Evolutionary conservation across 441 rosid species (phyloP), one percentile per base, ranked within the genome.

Genomic region (Gossypium davidsonii): DNA sequence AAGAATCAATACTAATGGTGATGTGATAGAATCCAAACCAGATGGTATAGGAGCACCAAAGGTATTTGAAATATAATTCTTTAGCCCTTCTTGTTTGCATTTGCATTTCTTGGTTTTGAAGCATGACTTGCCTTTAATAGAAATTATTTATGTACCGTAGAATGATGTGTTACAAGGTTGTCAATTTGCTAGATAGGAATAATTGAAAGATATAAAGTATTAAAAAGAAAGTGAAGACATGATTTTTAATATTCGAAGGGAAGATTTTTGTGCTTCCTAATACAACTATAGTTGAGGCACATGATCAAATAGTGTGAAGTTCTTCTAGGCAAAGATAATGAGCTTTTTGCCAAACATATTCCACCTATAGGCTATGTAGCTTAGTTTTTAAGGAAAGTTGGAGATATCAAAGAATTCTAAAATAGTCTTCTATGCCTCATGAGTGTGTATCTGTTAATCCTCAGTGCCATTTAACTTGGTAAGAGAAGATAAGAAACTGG

Each of bases 21-120:
- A 84, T 74, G 86, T 83, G 46, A 78, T 79, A 7, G 89, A 85
- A 80, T 74, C 77, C 31, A 84, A 76, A 78, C 86, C 74, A 51
- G 89, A 82, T 60, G 86, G 85, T 3, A 83, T 87, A 72, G 91
- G 91, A 9, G 85, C 85, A 26, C 86, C 91, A 2, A 85, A 87
- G 87, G 90, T 85, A 59, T 42, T 78, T 74, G 7, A 52, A 69
- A 52, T 42, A 52, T 52, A 31, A 52, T 52, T 52, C 49, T 52
- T 15, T 10, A 31, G 28, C 6, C 17, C 56, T 26, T 72, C 26
- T 42, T 64, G 21, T 49, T 59, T 7, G 4, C 9, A n/a, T 49
- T 71, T 59, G 39, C 9, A 10, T 25, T 2, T 72, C 46, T 44
- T 69, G 59, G 6, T 52, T 31, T 52, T 53, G 61, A 28, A 51